Evolutionary conservation across 2,329 filamentous ascomycete genomes (phyloP).

Genomic region (Capronia americana): DNA sequence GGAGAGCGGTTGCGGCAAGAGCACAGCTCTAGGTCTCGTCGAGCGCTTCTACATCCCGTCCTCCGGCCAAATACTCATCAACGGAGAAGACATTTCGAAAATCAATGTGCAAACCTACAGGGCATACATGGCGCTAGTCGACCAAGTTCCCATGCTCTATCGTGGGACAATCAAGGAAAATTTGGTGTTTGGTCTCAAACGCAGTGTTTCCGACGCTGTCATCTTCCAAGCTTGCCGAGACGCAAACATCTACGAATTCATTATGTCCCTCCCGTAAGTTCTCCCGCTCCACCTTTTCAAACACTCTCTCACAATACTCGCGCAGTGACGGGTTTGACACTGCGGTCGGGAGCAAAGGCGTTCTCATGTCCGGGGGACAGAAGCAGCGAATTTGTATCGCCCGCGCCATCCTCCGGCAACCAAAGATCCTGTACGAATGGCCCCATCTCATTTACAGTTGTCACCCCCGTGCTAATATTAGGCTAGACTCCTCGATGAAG

Average conservation of each 20-base stretch:
- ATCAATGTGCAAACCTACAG: neutral
- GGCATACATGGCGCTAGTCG: neutral
- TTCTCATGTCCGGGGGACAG: neutral
- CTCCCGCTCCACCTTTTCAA: neutral
- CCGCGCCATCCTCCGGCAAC: neutral
- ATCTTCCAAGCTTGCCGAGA: neutral
- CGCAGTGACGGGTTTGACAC: neutral
- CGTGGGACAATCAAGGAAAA: neutral
- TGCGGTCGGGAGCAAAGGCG: neutral
- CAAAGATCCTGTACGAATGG: constrained; percentile 4
- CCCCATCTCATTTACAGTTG: neutral
- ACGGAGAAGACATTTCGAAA: neutral
- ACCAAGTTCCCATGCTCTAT: neutral
- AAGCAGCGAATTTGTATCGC: constrained; percentile 4
- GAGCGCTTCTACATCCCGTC: constrained; percentile 47
- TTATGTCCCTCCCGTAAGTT: neutral
- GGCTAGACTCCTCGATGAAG: constrained; percentile 2
- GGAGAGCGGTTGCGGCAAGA: constrained; percentile 59
- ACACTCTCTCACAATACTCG: neutral
- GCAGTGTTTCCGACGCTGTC: neutral
- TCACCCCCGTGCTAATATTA: neutral
- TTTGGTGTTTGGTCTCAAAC: neutral
- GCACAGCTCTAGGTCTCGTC: constrained; percentile 50
- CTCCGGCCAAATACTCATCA: neutral
- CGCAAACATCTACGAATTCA: neutral